Evolutionary conservation across 2,329 filamentous ascomycete genomes (phyloP).

Genomic region (Pseudophaeomoniella oleicola): DNA sequence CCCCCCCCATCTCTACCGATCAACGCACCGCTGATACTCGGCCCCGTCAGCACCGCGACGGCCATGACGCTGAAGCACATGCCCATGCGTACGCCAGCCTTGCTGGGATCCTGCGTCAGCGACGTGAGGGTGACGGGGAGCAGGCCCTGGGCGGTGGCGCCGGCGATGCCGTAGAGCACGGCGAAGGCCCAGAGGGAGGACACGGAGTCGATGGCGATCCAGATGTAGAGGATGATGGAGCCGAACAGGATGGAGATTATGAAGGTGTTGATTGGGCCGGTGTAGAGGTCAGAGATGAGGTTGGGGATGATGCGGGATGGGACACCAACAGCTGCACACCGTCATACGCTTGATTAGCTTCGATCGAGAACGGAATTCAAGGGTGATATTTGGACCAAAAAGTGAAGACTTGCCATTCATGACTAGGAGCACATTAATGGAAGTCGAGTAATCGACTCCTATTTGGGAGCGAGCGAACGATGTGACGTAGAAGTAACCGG

Average conservation of each 20-base stretch:
- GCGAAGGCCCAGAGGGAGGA: constrained; percentile 47
- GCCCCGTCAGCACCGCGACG: constrained; percentile 39
- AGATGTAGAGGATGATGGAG: constrained; percentile 33
- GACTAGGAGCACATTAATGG: constrained; percentile 48
- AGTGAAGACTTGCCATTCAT: constrained; percentile 42
- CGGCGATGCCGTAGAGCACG: constrained; percentile 48
- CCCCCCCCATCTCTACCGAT: constrained; percentile 28
- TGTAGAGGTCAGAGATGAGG: constrained; percentile 39
- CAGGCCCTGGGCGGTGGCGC: constrained; percentile 49
- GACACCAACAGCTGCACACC: constrained; percentile 28
- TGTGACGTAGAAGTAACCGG: constrained; percentile 35
- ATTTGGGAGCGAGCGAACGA: constrained; percentile 25
- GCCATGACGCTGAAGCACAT: constrained; percentile 40
- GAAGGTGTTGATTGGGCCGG: constrained; percentile 48
- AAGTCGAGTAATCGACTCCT: constrained; percentile 24
- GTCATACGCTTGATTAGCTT: too few relatives aligned
- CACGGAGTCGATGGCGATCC: constrained; percentile 40
- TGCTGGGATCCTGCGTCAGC: constrained; percentile 37
- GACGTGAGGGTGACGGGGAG: constrained; percentile 49
- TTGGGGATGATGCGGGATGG: constrained; percentile 44
- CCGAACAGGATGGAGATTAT: constrained; percentile 33
- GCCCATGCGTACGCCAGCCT: constrained; percentile 41
- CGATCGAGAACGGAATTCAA: too few relatives aligned
- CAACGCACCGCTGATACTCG: constrained; percentile 39
- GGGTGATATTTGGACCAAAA: too few relatives aligned